Conservation (phyloP, 805 yeast species). For the Diddensiella transvaalensis region DNA sequence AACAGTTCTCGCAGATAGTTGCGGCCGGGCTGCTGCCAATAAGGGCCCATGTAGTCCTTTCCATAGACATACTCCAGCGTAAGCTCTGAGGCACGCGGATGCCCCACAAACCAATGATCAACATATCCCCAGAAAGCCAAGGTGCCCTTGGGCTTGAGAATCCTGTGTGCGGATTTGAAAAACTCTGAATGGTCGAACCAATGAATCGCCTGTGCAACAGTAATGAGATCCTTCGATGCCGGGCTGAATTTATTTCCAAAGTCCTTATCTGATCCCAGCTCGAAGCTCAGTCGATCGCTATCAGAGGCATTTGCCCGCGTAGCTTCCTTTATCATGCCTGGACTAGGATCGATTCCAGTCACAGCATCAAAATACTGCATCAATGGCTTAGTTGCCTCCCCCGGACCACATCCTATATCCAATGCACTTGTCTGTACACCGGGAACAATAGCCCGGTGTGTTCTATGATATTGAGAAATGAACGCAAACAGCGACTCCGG, state of each 20-base stretch:
- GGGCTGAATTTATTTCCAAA: conserved; percentile 19
- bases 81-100: conserved; percentile 53
- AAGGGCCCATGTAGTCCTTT: conserved; percentile 44
- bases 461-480: conserved; percentile 42
- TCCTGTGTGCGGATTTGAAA: conserved; percentile 46
- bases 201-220: conserved; percentile 85
- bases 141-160: conserved; percentile 61
- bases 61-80: conserved; percentile 50
- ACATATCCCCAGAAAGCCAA: conserved; percentile 76
- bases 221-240: conserved; percentile 50
- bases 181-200: conserved; percentile 66
- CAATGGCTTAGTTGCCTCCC: conserved; percentile 61
- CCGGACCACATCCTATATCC: conserved; percentile 82
- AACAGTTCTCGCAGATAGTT: conserved; percentile 44
- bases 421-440: conserved; percentile 37
- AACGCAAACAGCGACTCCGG: conserved; percentile 48
- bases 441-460: conserved; percentile 23
- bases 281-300: conserved; percentile 8
- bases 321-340: conserved; percentile 52
- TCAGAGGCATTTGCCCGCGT: conserved; percentile 7
- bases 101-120: conserved; percentile 58
- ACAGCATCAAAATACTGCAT: conserved; percentile 44
- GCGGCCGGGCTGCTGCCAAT: conserved; percentile 89
- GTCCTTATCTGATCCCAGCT: conserved; percentile 5
- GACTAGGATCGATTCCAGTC: conserved; percentile 62